These are phyloP conservation scores for Aureobasidium leucospermi DNA, from an alignment of 2,329 filamentous ascomycete species.

Conservation along the genomic window DNA sequence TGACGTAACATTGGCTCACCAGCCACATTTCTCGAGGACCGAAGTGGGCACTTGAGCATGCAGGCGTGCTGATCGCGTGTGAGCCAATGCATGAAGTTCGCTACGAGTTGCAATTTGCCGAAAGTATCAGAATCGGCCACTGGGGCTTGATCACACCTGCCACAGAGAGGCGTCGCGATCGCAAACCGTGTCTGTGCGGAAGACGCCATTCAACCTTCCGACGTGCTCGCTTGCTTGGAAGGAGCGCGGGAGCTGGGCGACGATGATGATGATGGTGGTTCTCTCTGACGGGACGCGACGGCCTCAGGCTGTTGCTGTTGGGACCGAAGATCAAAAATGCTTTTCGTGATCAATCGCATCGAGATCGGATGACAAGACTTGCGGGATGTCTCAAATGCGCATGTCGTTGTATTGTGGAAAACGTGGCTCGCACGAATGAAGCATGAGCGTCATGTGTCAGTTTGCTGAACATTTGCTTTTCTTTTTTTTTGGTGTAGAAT, in stretches of 20 bases:
- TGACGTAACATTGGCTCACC: slow-evolving; percentile 14
- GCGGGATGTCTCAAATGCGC: not conserved
- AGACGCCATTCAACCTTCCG: not conserved
- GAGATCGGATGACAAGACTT: not conserved
- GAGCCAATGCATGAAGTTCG: not conserved
- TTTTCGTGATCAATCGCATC: not conserved
- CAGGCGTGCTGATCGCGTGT: slow-evolving; percentile 11
- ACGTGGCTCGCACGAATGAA: not conserved
- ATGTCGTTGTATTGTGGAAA: not conserved
- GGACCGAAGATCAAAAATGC: not conserved
- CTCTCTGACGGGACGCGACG: not conserved
- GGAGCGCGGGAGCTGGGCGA: not conserved
- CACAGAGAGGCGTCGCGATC: slow-evolving; percentile 5
- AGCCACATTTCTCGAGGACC: slow-evolving; percentile 13
- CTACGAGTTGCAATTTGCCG: not conserved
- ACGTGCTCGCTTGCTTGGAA: not conserved
- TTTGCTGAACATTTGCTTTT: not conserved
- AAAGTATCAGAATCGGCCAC: slow-evolving; percentile 1
- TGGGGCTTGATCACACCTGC: not conserved
- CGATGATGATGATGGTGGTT: not conserved
- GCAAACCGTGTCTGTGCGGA: not conserved
- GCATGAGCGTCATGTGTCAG: not conserved
- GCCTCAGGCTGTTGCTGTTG: not conserved
- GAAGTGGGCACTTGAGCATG: slow-evolving; percentile 10
- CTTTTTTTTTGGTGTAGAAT: too few species aligned